These are phyloP conservation scores for Globisporangium nunn DNA, from an alignment of 352 stramenopile species.

Conservation along the genomic window DNA sequence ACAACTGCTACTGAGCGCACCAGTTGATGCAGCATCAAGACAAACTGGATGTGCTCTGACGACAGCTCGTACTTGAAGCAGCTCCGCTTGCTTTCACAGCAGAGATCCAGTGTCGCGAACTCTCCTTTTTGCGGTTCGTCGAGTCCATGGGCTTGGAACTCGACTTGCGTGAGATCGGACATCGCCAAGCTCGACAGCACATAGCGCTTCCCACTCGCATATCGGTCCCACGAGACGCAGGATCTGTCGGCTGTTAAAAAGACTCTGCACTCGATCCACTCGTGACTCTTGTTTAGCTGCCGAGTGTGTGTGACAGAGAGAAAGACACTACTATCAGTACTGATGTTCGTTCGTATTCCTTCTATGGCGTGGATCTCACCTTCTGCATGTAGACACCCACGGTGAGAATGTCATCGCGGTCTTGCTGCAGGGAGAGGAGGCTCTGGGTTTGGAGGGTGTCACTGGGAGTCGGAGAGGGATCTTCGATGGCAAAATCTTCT, in stretches of 20 bases:
- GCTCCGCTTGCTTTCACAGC: constrained; percentile 6
- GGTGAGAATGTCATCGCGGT: constrained; percentile 2
- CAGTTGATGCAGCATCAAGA: background rate
- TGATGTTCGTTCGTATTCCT: background rate
- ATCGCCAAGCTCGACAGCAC: constrained; percentile 13
- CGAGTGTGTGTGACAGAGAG: background rate
- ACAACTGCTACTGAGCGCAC: constrained; percentile 3
- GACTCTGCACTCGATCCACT: constrained; percentile 5
- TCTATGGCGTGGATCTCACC: constrained; percentile 1
- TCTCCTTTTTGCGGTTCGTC: constrained; percentile 3
- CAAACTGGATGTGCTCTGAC: constrained; percentile 5
- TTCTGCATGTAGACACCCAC: constrained; percentile 8
- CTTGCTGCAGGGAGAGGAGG: background rate
- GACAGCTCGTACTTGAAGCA: constrained; percentile 11
- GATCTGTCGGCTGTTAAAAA: constrained; percentile 5
- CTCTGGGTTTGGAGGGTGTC: background rate
- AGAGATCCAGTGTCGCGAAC: constrained; percentile 7
- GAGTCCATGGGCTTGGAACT: constrained; percentile 7
- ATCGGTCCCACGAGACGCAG: constrained; percentile 10
- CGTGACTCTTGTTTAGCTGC: constrained; percentile 5
- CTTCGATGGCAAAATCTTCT: background rate
- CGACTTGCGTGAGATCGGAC: constrained; percentile 8
- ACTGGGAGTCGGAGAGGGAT: background rate
- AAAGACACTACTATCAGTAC: background rate
- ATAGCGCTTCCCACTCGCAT: constrained; percentile 6